phyloP scores from a whole-genome alignment of 305 asterid species.

The Fraxinus sp. region DNA sequence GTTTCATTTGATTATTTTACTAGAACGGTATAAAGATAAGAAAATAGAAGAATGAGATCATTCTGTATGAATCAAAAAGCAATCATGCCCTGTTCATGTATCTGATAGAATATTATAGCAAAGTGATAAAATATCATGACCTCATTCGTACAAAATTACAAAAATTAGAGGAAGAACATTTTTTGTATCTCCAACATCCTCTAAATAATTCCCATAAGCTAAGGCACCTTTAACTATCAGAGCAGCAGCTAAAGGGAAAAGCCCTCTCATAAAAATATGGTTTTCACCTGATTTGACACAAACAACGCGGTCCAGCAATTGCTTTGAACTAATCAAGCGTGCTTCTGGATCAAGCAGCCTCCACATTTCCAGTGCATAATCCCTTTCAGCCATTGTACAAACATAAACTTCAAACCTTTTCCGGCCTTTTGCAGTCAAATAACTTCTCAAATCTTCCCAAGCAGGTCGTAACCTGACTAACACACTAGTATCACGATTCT shows the following conservation, averaged over 20 bases:
- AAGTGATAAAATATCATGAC: background rate
- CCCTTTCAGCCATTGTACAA: slow-evolving; percentile 99
- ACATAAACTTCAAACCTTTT: slow-evolving; percentile 96
- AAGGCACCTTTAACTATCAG: background rate
- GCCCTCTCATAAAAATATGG: slow-evolving; percentile 7
- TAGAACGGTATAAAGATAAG: background rate
- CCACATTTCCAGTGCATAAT: slow-evolving; percentile 99
- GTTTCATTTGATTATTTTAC: slow-evolving; percentile 15
- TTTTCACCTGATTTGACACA: slow-evolving; percentile 82
- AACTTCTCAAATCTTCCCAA: slow-evolving; percentile 89
- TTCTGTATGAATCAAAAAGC: background rate
- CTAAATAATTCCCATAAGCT: background rate
- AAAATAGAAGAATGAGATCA: background rate
- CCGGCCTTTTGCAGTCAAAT: slow-evolving; percentile 91
- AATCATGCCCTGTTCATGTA: slow-evolving; percentile 5
- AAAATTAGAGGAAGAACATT: background rate
- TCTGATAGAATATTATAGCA: background rate
- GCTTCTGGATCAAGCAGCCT: slow-evolving; percentile 94
- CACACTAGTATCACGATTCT: slow-evolving; percentile 97
- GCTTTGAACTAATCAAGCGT: slow-evolving; percentile 61
- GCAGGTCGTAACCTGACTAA: slow-evolving; percentile 96
- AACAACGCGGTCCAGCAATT: slow-evolving; percentile 76
- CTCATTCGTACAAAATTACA: background rate
- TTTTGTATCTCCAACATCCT: slow-evolving; percentile 15
- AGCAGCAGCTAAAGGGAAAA: slow-evolving; percentile 11